Percentiles rank a stretch among this genome's conserved stretches.
These are phyloP conservation scores for Lactarius hatsudake DNA, from an alignment of 768 basidiomycete genomes.

Conservation along the genomic window DNA sequence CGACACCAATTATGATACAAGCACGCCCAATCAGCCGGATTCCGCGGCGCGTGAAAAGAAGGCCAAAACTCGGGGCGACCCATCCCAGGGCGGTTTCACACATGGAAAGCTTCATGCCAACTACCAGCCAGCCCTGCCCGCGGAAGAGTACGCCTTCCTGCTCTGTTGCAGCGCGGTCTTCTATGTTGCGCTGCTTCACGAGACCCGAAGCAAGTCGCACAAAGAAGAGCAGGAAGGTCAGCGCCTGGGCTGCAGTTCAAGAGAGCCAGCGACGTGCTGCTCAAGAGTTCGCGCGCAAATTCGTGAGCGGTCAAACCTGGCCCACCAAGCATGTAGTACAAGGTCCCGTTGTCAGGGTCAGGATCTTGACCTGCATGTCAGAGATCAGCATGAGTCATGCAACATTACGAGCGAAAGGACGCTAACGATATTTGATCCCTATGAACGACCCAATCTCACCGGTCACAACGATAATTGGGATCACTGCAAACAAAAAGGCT, in stretches of 20 bases:
- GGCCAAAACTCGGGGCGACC: slow-evolving; percentile 49
- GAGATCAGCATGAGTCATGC: slow-evolving; percentile 2
- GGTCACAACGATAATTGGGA: slow-evolving; percentile 52
- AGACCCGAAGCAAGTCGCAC: slow-evolving; percentile 53
- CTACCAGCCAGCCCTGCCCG: slow-evolving; percentile 66
- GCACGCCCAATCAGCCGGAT: slow-evolving; percentile 54
- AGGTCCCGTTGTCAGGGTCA: not conserved
- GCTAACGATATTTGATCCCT: slow-evolving; percentile 52
- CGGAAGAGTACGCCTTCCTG: slow-evolving; percentile 47
- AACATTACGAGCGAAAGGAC: slow-evolving; percentile 27
- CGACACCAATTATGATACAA: slow-evolving; percentile 56
- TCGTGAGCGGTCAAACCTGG: slow-evolving; percentile 40
- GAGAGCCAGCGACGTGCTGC: slow-evolving; percentile 56
- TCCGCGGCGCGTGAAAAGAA: slow-evolving; percentile 53
- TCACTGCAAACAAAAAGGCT: slow-evolving; percentile 47
- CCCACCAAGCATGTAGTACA: slow-evolving; percentile 35
- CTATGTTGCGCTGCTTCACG: slow-evolving; percentile 51
- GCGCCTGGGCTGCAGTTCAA: slow-evolving; percentile 55
- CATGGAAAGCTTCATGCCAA: slow-evolving; percentile 58
- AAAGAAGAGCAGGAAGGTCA: slow-evolving; percentile 57
- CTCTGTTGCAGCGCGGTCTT: slow-evolving; percentile 43
- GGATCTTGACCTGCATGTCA: slow-evolving; percentile 3
- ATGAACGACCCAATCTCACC: slow-evolving; percentile 67
- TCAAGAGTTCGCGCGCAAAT: slow-evolving; percentile 55
- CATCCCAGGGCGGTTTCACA: slow-evolving; percentile 68